These are phyloP conservation scores for Wallacemonas sp. DNA, from an alignment of 208 protist genomes.

Conservation along the genomic window DNA sequence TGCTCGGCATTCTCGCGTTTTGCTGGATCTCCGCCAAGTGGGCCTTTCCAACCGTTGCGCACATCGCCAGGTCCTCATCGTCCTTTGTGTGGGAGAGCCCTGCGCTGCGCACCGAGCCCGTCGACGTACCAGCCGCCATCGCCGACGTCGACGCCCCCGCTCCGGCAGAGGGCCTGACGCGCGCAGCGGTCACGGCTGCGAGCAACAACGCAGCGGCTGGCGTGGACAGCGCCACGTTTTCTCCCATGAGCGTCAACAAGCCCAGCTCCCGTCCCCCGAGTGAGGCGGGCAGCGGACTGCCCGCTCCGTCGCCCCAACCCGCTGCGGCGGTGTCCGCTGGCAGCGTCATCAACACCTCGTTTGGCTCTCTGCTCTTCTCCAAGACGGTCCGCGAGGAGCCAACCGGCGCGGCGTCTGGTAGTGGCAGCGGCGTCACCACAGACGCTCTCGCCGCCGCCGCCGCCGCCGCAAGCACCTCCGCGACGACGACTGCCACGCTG, in stretches of 20 bases:
- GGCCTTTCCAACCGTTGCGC: slow-evolving; percentile 53
- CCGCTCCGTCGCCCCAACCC: neutral
- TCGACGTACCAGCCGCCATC: slow-evolving; percentile 9
- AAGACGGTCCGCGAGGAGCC: neutral
- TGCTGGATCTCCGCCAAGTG: slow-evolving; percentile 32
- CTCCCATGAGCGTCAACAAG: too few species aligned
- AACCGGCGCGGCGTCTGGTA: neutral
- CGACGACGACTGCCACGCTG: too few species aligned
- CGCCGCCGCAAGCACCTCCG: too few species aligned
- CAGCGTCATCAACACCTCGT: slow-evolving; percentile 1
- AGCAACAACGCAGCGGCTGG: neutral
- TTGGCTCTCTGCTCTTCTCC: slow-evolving; percentile 8
- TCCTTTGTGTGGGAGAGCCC: slow-evolving; percentile 75
- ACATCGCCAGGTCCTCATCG: slow-evolving; percentile 28
- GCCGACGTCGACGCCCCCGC: neutral
- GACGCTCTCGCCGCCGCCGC: neutral
- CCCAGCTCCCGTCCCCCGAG: too few species aligned
- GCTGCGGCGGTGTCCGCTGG: neutral
- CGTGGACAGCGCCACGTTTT: neutral
- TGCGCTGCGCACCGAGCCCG: slow-evolving; percentile 51
- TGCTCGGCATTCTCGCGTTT: slow-evolving; percentile 42
- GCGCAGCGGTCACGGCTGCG: neutral
- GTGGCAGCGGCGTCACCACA: neutral
- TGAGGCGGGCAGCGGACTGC: neutral
- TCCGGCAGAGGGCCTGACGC: neutral